Percentiles rank a stretch among this genome's conserved stretches.
Evolutionary conservation across 1,284 basidiomycete species (phyloP).

Genomic region (Apiotrichum brassicae): DNA sequence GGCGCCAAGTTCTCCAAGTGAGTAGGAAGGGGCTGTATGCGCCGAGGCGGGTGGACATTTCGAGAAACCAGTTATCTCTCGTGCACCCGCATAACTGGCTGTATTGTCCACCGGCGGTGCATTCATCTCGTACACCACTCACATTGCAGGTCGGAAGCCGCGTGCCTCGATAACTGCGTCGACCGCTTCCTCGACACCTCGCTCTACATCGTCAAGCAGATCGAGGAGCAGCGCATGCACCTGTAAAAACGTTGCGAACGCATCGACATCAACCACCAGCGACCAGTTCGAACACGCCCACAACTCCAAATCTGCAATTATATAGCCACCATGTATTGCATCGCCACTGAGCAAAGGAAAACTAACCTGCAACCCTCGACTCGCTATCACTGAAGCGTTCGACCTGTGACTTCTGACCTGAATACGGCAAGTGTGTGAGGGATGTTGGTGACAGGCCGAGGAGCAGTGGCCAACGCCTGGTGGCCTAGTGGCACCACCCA

Average conservation of each 20-base stretch:
- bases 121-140: background rate
- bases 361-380: no score
- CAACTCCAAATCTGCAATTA: no score
- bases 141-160: conserved; percentile 56
- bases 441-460: background rate
- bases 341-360: conserved; percentile 1
- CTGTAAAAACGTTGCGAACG: conserved; percentile 8
- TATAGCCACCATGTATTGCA: conserved; percentile 1
- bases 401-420: no score
- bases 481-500: no score
- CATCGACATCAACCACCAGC: no score
- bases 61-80: background rate
- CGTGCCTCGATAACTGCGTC: conserved; percentile 84
- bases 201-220: conserved; percentile 72
- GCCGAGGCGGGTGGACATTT: no score
- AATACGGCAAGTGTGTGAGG: background rate
- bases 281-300: no score
- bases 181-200: conserved; percentile 92
- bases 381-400: no score
- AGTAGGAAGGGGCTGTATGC: no score
- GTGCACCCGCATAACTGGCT: no score
- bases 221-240: conserved; percentile 54
- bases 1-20: conserved; percentile 73
- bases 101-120: no score
- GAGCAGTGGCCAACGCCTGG: background rate